A percentile compares a stretch with the other conserved stretches of the same genome.
Evolutionary conservation across 2,329 filamentous ascomycete genomes (phyloP).

Genomic region (Aspergillus intermedius): DNA sequence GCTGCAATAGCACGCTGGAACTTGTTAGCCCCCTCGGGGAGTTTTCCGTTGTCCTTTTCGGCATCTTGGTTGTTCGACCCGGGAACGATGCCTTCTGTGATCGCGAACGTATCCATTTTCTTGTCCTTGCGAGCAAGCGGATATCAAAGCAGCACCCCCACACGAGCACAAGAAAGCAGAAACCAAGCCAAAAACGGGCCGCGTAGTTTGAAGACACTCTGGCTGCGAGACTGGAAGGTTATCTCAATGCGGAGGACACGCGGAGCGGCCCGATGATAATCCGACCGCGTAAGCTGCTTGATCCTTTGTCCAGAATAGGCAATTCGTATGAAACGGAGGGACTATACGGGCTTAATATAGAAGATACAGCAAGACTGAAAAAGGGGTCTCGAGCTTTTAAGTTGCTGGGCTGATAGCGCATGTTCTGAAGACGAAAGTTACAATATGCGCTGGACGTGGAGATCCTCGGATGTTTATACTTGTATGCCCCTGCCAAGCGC

Average conservation of each 20-base stretch:
- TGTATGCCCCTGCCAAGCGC: no score
- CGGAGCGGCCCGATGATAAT: constrained; percentile 30
- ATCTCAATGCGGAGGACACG: constrained; percentile 23
- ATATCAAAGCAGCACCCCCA: constrained; percentile 18
- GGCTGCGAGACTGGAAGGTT: background rate
- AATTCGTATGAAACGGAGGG: background rate
- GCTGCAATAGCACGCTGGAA: constrained; percentile 94
- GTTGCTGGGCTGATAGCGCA: no score
- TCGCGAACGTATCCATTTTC: constrained; percentile 40
- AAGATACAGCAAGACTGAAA: no score
- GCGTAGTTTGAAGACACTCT: background rate
- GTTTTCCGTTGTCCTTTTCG: constrained; percentile 21
- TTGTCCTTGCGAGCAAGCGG: background rate
- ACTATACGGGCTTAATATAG: no score
- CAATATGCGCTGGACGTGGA: no score
- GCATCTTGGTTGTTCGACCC: constrained; percentile 22
- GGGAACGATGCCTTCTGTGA: constrained; percentile 34
- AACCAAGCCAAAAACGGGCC: constrained; percentile 3
- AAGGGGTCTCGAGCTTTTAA: no score
- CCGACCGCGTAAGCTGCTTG: constrained; percentile 17
- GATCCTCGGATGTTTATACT: no score
- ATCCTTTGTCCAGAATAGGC: background rate
- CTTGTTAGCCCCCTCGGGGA: constrained; percentile 67
- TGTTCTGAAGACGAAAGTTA: no score
- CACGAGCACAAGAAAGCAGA: constrained; percentile 14